Base-by-base conservation (phyloP, 257 asterid genomes). In the Fraxinus americana region DNA sequence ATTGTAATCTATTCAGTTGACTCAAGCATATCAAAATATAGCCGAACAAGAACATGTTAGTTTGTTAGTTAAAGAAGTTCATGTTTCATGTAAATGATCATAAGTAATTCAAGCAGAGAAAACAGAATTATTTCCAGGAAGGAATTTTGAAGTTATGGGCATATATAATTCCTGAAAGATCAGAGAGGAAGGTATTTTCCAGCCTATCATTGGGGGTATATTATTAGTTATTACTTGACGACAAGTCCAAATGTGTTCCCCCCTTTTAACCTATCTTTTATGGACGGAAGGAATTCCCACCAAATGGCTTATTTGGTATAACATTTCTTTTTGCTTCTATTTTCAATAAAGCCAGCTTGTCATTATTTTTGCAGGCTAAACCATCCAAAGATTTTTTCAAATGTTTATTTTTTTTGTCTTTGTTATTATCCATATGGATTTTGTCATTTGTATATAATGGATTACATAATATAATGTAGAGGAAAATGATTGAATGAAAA, bases 201-300 rank as follows among this genome's bases (percentile, higher is more conserved):
- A 5, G 30, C 29, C 29, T 57, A 8, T 9, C 32, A 7, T 61
- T 7, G 10, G 32, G 29, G 38, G 8, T 36, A 10, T 41, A 21
- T 63, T 32, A 32, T 32, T 32, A 32, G 9, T 6, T 48, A 32
- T 36, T 16, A 70, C 72, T 80, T 68, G 80, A 76, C 82, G 61
- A 70, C 32, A 17, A 73, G 59, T 45, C 72, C 67, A 79, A 72
- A 76, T 67, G 73, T 72, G 57, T 57, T 23, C 66, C 67, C 0
- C 63, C 12, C 3, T 50, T 25, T 65, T 45, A 66, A 75, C 38
- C 12, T 5, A 57, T 57, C 27, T 1, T 10, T 19, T 7, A 57
- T 57, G 50, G 50, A 11, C 50, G 4, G 50, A 38, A 36, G 39
- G 7, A 35, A 5, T 35, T 35, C 39, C 35, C 5, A 32, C 5